Conservation (phyloP, 192 early-diverging fungal genomes). For the Rhizophagus prolifer region DNA sequence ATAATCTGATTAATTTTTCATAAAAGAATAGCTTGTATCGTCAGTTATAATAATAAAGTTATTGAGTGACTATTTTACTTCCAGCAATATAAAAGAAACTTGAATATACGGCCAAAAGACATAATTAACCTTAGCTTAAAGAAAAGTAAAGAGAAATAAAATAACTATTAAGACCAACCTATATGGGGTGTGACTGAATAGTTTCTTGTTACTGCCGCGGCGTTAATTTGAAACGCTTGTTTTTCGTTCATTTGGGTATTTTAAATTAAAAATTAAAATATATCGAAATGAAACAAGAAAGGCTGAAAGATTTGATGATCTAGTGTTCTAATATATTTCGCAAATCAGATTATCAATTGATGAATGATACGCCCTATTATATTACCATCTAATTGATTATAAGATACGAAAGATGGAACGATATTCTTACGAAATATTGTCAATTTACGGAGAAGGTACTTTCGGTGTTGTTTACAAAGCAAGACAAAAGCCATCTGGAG, state of each 20-base stretch:
- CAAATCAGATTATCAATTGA: background rate
- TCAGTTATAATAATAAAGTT: background rate
- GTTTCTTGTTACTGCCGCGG: conserved; percentile 85
- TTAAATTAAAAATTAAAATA: background rate
- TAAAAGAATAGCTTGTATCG: conserved; percentile 3
- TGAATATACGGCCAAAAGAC: background rate
- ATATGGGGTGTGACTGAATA: conserved; percentile 83
- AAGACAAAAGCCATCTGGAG: background rate
- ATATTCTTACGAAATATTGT: background rate
- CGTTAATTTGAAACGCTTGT: conserved; percentile 80
- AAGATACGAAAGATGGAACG: background rate
- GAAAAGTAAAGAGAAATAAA: background rate
- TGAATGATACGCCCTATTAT: too few species aligned
- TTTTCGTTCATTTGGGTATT: conserved; percentile 24
- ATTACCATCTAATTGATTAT: too few species aligned
- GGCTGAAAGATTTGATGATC: background rate
- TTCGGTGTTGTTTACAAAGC: conserved; percentile 23
- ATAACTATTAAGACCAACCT: conserved; percentile 51
- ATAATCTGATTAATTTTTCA: conserved; percentile 68
- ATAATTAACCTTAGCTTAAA: background rate
- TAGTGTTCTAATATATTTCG: background rate
- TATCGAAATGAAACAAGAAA: background rate
- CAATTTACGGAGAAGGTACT: conserved; percentile 10
- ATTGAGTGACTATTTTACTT: background rate
- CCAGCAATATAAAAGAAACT: background rate